A percentile compares a stretch with the other conserved stretches of the same genome.
phyloP scores from a whole-genome alignment of 2,329 filamentous ascomycete genomes.

The Alternaria sp. region DNA sequence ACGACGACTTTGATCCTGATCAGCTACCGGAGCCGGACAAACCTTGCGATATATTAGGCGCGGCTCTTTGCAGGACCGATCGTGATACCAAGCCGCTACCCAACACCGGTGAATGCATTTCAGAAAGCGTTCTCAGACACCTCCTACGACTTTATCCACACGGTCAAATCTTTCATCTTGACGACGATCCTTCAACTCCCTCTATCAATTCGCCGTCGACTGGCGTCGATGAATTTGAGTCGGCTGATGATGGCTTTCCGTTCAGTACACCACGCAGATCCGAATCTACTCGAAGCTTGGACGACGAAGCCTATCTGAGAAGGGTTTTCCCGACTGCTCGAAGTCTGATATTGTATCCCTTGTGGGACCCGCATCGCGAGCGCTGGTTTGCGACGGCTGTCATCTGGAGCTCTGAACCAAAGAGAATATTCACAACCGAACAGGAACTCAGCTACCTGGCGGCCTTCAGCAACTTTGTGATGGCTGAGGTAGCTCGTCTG shows the following conservation, averaged over 20 bases:
- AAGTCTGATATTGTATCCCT: constrained; percentile 51
- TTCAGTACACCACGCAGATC: constrained; percentile 37
- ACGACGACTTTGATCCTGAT: constrained; percentile 47
- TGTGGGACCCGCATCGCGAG: constrained; percentile 53
- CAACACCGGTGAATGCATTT: constrained; percentile 36
- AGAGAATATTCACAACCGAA: constrained; percentile 50
- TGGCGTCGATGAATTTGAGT: constrained; percentile 25
- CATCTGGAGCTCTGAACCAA: constrained; percentile 50
- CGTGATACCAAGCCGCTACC: constrained; percentile 21
- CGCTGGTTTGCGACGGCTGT: constrained; percentile 52
- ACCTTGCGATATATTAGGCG: constrained; percentile 44
- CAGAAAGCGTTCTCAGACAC: constrained; percentile 45
- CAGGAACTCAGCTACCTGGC: constrained; percentile 51
- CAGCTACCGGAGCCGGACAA: constrained; percentile 46
- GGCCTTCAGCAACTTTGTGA: constrained; percentile 52
- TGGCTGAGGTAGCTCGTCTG: constrained; percentile 51
- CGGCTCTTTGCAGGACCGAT: constrained; percentile 33
- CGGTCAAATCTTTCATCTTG: constrained; percentile 53
- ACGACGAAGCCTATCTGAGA: constrained; percentile 47
- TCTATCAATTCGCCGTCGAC: constrained; percentile 31
- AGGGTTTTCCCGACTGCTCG: constrained; percentile 49
- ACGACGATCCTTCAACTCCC: constrained; percentile 33
- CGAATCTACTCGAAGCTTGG: constrained; percentile 42
- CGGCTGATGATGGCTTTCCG: constrained; percentile 36
- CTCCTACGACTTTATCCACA: constrained; percentile 47